Evolutionary conservation across 192 early-diverging fungal genomes (phyloP).

Genomic region (Podila epigama): DNA sequence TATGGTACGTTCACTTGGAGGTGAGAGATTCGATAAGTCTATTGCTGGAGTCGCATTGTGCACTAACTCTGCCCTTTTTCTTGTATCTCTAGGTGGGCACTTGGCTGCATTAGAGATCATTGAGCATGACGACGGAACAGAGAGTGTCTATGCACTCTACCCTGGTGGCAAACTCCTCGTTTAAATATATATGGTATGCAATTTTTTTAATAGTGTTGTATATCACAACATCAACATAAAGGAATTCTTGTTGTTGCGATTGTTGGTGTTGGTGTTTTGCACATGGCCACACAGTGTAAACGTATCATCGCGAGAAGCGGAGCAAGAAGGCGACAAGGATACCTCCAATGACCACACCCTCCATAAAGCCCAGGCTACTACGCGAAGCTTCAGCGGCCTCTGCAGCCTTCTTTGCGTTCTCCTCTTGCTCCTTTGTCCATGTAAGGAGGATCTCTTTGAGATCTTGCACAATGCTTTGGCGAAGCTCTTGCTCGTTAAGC

Average conservation of each 20-base stretch:
- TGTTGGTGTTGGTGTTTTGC: no score
- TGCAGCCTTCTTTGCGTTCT: constrained; percentile 7
- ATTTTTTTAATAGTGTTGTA: no score
- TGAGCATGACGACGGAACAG: constrained; percentile 52
- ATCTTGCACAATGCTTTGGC: constrained; percentile 34
- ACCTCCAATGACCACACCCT: constrained; percentile 44
- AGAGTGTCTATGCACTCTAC: constrained; percentile 60
- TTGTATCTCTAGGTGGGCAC: constrained; percentile 40
- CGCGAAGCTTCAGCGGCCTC: constrained; percentile 1
- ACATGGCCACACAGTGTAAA: no score
- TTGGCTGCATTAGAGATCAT: constrained; percentile 76
- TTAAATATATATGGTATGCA: background rate
- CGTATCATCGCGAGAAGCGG: constrained; percentile 34
- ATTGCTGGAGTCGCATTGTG: no score
- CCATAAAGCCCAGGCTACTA: constrained; percentile 35
- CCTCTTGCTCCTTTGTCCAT: constrained; percentile 45
- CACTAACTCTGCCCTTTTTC: background rate
- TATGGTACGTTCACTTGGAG: constrained; percentile 66
- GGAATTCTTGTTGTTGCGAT: background rate
- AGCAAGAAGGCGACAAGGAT: constrained; percentile 44
- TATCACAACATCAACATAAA: background rate
- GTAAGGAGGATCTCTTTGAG: constrained; percentile 20
- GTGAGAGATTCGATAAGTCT: no score
- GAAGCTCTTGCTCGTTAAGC: constrained; percentile 22
- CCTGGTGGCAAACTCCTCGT: constrained; percentile 33